These are phyloP conservation scores for Moniliophthora roreri DNA, from an alignment of 1,284 basidiomycete genomes.

Conservation along the genomic window DNA sequence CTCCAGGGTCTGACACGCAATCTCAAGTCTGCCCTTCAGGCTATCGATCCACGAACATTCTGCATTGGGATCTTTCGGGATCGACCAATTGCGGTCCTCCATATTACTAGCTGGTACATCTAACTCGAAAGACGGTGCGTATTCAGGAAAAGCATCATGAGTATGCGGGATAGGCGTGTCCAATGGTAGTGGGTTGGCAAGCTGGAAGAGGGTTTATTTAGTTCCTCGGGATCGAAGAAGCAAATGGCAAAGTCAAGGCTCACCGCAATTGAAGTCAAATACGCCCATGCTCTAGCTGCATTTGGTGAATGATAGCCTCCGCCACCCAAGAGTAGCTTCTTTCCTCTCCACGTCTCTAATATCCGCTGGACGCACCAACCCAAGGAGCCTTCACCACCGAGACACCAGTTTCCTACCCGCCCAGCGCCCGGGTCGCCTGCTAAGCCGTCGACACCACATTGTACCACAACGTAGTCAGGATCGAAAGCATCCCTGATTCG, in stretches of 20 bases:
- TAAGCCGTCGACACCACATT: conserved; percentile 86
- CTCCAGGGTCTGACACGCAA: too few species aligned
- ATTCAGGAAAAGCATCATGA: conserved; percentile 66
- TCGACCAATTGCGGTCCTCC: conserved; percentile 68
- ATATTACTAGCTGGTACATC: conserved; percentile 73
- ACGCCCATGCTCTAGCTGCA: conserved; percentile 82
- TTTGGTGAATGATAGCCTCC: conserved; percentile 85
- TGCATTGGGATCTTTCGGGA: too few species aligned
- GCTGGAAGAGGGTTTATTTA: conserved; percentile 33
- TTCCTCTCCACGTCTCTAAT: conserved; percentile 58
- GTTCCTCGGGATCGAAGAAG: background rate
- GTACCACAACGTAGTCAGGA: conserved; percentile 81
- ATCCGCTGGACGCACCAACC: conserved; percentile 66
- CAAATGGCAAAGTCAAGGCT: conserved; percentile 23
- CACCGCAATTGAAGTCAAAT: conserved; percentile 75
- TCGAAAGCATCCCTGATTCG: conserved; percentile 59
- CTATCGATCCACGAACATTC: too few species aligned
- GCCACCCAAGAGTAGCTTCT: conserved; percentile 65
- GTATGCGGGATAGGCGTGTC: conserved; percentile 68
- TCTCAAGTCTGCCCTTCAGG: too few species aligned
- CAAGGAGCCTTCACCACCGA: conserved; percentile 64
- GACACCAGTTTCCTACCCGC: conserved; percentile 74
- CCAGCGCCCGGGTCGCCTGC: conserved; percentile 70
- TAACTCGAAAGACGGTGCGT: conserved; percentile 78
- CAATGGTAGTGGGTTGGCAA: conserved; percentile 49